phyloP scores from a whole-genome alignment of 768 basidiomycete species.

The Boletus sp. region DNA sequence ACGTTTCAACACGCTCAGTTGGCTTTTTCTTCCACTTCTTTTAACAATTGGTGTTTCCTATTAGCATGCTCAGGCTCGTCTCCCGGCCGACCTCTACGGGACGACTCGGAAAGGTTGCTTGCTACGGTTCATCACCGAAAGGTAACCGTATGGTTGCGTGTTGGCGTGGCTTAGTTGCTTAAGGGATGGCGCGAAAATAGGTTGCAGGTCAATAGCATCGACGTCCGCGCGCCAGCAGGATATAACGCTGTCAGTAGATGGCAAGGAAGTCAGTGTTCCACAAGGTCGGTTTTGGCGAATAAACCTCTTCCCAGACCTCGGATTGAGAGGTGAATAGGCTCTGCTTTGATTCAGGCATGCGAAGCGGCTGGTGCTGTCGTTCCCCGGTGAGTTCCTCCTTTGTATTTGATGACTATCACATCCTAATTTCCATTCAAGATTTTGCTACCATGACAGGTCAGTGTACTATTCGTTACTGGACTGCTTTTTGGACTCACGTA shows the following conservation, averaged over 20 bases:
- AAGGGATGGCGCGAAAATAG: constrained; percentile 32
- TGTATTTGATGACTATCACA: not conserved
- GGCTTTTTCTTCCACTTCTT: constrained; percentile 20
- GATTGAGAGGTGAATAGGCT: constrained; percentile 47
- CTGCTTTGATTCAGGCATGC: constrained; percentile 95
- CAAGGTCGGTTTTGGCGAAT: constrained; percentile 62
- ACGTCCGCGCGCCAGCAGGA: constrained; percentile 66
- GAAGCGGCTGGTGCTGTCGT: constrained; percentile 82
- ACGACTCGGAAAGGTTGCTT: constrained; percentile 62
- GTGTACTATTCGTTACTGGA: constrained; percentile 7
- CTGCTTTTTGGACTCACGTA: constrained; percentile 1
- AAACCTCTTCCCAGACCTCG: not conserved
- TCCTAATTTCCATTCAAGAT: constrained; percentile 41
- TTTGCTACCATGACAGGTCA: constrained; percentile 84
- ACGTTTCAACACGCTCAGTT: constrained; percentile 14
- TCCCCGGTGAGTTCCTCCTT: constrained; percentile 54
- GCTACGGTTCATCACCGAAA: constrained; percentile 36
- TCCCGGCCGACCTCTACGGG: constrained; percentile 66
- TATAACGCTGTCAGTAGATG: constrained; percentile 92
- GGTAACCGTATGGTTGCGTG: constrained; percentile 21
- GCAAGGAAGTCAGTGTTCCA: constrained; percentile 95
- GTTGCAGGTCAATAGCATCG: constrained; percentile 60
- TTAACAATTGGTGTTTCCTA: constrained; percentile 15
- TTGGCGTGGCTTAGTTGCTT: not conserved
- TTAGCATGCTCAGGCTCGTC: constrained; percentile 65